Percentiles rank a stretch among this genome's conserved stretches.
These are phyloP conservation scores for Chamaenerion angustifolium DNA, from an alignment of 345 rosid species.

Conservation along the genomic window DNA sequence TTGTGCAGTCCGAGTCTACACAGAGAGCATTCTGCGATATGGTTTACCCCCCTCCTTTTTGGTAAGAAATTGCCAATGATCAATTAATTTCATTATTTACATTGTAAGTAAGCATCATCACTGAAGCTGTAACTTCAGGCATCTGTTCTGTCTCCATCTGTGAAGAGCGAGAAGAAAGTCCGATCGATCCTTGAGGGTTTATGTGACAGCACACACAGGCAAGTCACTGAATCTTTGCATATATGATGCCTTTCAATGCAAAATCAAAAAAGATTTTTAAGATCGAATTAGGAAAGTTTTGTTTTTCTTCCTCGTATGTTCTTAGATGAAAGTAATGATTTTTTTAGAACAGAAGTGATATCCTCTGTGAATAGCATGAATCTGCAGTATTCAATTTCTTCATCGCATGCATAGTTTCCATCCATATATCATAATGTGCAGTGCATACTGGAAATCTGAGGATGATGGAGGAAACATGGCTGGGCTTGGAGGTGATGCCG, in stretches of 20 bases:
- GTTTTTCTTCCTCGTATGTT: no score
- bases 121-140: slow-evolving; percentile 35
- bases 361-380: no score
- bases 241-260: no score
- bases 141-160: slow-evolving; percentile 72
- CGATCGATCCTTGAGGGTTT: slow-evolving; percentile 77
- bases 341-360: no score
- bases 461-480: slow-evolving; percentile 72
- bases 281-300: no score
- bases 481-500: slow-evolving; percentile 72
- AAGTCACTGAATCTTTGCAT: slow-evolving; percentile 12
- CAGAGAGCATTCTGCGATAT: slow-evolving; percentile 97
- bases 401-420: no score
- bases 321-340: no score
- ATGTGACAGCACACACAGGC: slow-evolving; percentile 71
- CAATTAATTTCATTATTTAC: no score
- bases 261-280: no score
- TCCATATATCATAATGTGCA: slow-evolving; percentile 18
- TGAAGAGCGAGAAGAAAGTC: slow-evolving; percentile 85
- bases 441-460: slow-evolving; percentile 82
- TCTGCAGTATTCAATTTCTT: no score
- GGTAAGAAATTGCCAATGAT: slow-evolving; percentile 27
- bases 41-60: slow-evolving; percentile 93
- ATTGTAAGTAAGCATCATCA: no score
- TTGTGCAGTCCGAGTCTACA: slow-evolving; percentile 87